These are phyloP conservation scores for Fusarium verrucosum DNA, from an alignment of 2,329 filamentous ascomycete species.

Conservation along the genomic window DNA sequence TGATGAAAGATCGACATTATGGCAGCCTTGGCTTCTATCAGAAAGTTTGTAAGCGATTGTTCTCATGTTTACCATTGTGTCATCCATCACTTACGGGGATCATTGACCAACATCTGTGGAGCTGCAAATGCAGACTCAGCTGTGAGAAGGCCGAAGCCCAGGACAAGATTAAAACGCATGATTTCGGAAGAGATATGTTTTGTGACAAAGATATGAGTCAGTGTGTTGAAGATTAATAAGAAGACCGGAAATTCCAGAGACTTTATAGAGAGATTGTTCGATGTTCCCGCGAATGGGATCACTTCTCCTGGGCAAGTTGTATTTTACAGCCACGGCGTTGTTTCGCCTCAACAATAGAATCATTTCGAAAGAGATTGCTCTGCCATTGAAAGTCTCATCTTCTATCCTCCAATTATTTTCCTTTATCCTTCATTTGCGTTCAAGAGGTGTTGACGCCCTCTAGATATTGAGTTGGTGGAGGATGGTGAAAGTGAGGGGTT, in stretches of 20 bases:
- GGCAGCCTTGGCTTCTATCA: too few relatives aligned
- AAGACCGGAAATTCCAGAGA: neutral
- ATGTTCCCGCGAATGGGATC: neutral
- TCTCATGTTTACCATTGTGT: neutral
- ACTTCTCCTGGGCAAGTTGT: neutral
- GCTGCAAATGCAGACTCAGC: conserved; percentile 14
- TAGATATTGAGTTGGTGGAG: neutral
- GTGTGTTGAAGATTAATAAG: neutral
- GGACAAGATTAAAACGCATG: conserved; percentile 4
- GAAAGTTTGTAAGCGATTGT: neutral
- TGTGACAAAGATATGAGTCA: neutral
- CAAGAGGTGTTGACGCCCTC: neutral
- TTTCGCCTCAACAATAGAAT: neutral
- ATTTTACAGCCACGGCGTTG: neutral
- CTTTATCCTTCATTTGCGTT: neutral
- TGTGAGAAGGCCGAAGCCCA: conserved; percentile 11
- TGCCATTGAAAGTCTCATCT: too few relatives aligned
- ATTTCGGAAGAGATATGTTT: neutral
- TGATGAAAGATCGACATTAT: too few relatives aligned
- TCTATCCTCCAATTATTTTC: neutral
- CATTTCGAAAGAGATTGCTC: neutral
- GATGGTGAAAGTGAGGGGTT: too few relatives aligned
- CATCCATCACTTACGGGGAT: neutral
- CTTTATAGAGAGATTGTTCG: neutral
- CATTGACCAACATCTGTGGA: too few relatives aligned